These are phyloP conservation scores for Lipomyces orientalis DNA, from an alignment of 805 yeast species.

Conservation along the genomic window DNA sequence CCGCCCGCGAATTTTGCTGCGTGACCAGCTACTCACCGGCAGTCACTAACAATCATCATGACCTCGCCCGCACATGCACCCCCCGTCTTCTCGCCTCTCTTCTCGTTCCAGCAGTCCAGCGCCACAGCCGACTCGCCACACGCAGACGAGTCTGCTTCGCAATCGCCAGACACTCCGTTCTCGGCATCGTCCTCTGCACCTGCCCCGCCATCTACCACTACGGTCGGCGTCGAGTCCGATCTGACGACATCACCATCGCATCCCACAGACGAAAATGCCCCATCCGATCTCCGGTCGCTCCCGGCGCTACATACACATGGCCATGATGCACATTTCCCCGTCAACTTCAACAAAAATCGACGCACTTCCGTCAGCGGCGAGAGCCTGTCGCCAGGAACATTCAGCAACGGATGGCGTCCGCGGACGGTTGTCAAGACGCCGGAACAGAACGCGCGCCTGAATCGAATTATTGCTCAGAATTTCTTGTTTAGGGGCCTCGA, in stretches of 20 bases:
- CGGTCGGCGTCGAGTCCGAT: conserved; percentile 1
- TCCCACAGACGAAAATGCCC: conserved; percentile 5
- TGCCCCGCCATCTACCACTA: conserved; percentile 5
- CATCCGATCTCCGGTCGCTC: conserved; percentile 12
- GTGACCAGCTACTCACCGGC: neutral
- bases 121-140: conserved; percentile 1
- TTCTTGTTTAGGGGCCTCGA: conserved; percentile 86
- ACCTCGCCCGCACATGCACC: conserved; percentile 15
- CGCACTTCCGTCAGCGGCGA: conserved; percentile 39
- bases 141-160: conserved; percentile 13
- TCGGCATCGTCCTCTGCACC: neutral
- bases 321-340: conserved; percentile 25
- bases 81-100: conserved; percentile 23
- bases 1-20: neutral
- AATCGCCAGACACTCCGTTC: conserved; percentile 17
- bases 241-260: neutral
- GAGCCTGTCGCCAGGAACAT: conserved; percentile 26
- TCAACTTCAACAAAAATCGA: conserved; percentile 33
- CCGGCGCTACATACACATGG: conserved; percentile 3
- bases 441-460: conserved; percentile 70
- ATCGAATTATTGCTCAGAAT: conserved; percentile 74
- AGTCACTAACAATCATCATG: neutral
- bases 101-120: conserved; percentile 19
- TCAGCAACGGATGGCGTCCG: conserved; percentile 48
- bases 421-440: conserved; percentile 36